phyloP scores from a whole-genome alignment of 2,329 filamentous ascomycete genomes.

The Leptographium radiaticola region DNA sequence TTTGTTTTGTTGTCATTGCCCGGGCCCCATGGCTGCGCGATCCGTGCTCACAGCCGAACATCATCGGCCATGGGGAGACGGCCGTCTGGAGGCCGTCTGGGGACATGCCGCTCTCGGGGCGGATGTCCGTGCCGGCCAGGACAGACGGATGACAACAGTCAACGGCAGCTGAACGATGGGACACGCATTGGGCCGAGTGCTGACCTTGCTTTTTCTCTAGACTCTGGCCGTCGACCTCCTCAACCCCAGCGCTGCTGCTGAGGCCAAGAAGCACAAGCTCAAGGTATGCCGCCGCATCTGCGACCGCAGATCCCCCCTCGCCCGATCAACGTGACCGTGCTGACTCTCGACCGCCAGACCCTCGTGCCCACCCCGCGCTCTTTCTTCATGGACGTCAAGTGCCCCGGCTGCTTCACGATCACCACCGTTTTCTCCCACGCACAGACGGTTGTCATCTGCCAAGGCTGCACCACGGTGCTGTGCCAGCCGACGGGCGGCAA shows the following conservation, averaged over 20 bases:
- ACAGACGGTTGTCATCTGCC: conserved; percentile 99
- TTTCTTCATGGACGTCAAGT: conserved; percentile 99
- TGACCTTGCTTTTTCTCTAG: conserved; percentile 40
- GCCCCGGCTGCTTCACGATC: conserved; percentile 99
- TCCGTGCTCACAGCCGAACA: too few species aligned
- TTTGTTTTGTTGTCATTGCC: background rate
- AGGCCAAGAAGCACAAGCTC: conserved; percentile 99
- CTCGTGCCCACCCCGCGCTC: conserved; percentile 94
- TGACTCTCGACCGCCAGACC: conserved; percentile 38
- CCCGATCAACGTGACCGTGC: background rate
- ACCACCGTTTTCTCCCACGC: conserved; percentile 99
- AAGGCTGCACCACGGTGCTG: conserved; percentile 97
- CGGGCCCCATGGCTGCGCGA: too few species aligned
- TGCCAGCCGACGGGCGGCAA: conserved; percentile 99
- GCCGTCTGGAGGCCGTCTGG: too few species aligned
- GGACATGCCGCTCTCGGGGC: too few species aligned
- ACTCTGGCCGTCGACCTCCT: conserved; percentile 99
- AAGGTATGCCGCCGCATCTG: conserved; percentile 52
- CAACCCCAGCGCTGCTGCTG: conserved; percentile 94
- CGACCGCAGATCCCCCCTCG: too few species aligned
- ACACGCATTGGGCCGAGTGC: conserved; percentile 19
- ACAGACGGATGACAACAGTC: background rate
- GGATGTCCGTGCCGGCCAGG: too few species aligned
- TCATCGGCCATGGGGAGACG: too few species aligned
- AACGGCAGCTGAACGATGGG: background rate